Evolutionary conservation across 441 rosid genomes (phyloP), one percentile per base, ranked within the genome.

Genomic region (Corymbia citriodora): DNA sequence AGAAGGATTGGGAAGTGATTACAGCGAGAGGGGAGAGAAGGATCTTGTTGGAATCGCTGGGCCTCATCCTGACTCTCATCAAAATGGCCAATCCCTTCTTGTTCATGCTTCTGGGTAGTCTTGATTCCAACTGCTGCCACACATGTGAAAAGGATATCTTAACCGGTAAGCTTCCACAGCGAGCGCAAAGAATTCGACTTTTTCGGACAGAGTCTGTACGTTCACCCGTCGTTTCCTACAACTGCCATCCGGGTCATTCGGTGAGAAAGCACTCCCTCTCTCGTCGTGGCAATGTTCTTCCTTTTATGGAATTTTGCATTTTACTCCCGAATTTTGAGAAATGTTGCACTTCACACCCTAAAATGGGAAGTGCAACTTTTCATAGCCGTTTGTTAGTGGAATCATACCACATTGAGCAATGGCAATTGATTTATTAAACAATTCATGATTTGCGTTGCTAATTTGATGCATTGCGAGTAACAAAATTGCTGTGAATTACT

Each of bases 31-130:
- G 96, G 57, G 96, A 91, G 86, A 93, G 92, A 63, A 94, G 86
- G 53, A 91, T 27, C 90, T 94, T 95, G 91, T 89, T 57, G 49
- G 95, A 88, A 91, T 94, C 91, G 92, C 87, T 79, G 87, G 96
- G 94, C 74, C 93, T 93, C 97, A 97, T 97, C 92, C 96, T 95
- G 45, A 98, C 92, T 55, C 99, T 95, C 95, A 97, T 70, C 89
- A 97, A 92, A 90, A 97, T 94, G 87, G 97, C 94, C 91, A 97
- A 90, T 21, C 94, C 94, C 91, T 94, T 96, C 95, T 94, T 98
- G 96, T 94, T 97, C 99, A 97, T 97, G 53, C 13, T 40, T 86
- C 55, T 13, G 85, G 85, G 52, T 48, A n/a, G 9, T 29, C 48
- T 79, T 40, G 52, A 79, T 23, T 79, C 3, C 52, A 48, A 23